Conservation (phyloP, 495 filamentous ascomycete genomes). For the Penicillium alfredii region DNA sequence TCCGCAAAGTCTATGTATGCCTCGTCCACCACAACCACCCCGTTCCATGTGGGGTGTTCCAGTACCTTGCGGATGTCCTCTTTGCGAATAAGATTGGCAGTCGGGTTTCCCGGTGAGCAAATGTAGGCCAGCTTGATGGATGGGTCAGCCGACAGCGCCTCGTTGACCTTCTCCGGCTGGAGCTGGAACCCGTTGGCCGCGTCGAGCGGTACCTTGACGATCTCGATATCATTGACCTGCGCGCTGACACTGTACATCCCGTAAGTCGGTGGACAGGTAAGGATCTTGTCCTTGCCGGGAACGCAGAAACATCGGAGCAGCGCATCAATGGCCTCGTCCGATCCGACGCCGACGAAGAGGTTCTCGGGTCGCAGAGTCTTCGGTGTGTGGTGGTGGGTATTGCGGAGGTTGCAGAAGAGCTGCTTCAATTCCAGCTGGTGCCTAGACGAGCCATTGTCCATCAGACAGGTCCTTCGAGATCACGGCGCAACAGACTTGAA, state of each 20-base stretch:
- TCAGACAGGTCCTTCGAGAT: no score
- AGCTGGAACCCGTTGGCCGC: conserved; percentile 56
- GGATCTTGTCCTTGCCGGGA: conserved; percentile 80
- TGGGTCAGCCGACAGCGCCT: conserved; percentile 52
- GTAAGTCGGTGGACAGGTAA: conserved; percentile 94
- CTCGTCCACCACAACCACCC: conserved; percentile 88
- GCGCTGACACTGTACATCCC: conserved; percentile 97
- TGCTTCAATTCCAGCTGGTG: conserved; percentile 85
- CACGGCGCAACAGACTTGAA: no score
- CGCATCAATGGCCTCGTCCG: conserved; percentile 93
- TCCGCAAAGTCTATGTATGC: conserved; percentile 94
- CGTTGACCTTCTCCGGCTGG: conserved; percentile 62
- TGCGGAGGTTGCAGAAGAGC: conserved; percentile 80
- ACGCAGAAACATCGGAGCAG: conserved; percentile 87
- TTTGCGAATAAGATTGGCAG: conserved; percentile 69
- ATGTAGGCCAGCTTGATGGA: conserved; percentile 85
- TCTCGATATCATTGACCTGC: conserved; percentile 80
- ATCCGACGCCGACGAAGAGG: conserved; percentile 91
- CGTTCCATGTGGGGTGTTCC: conserved; percentile 90
- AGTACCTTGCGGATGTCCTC: conserved; percentile 68
- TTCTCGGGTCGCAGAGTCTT: conserved; percentile 72
- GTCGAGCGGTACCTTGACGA: conserved; percentile 80
- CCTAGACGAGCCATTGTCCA: no score
- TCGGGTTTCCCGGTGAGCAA: conserved; percentile 93
- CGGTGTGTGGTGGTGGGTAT: conserved; percentile 71